These are phyloP conservation scores for Fusarium graminum DNA, from an alignment of 2,329 filamentous ascomycete species.

Conservation along the genomic window DNA sequence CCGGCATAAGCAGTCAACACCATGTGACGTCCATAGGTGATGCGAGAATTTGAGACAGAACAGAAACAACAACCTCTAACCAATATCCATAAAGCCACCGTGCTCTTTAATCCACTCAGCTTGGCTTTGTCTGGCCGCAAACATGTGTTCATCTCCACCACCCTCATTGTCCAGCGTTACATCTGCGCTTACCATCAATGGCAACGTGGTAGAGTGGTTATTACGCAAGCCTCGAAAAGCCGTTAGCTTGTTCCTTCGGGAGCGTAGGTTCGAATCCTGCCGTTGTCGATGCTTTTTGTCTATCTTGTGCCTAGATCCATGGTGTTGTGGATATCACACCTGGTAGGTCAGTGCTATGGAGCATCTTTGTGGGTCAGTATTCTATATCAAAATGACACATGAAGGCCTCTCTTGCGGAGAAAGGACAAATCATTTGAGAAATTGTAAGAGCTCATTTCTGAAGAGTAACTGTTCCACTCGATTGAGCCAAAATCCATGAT, in stretches of 20 bases:
- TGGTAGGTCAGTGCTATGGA: background rate
- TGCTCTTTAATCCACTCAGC: background rate
- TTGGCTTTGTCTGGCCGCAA: background rate
- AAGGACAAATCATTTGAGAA: background rate
- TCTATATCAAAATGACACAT: fast-evolving
- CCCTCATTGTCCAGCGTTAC: background rate
- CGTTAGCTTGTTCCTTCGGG: slow-evolving; percentile 18
- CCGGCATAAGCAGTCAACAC: too few relatives aligned
- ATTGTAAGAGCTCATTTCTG: too few relatives aligned
- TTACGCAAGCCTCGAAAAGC: slow-evolving; percentile 9
- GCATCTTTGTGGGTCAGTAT: background rate
- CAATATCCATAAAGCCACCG: too few relatives aligned
- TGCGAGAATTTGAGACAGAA: too few relatives aligned
- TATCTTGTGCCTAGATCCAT: background rate
- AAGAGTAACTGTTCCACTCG: too few relatives aligned
- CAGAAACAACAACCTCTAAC: too few relatives aligned
- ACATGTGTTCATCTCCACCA: too few relatives aligned
- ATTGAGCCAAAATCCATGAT: too few relatives aligned
- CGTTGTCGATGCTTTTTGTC: slow-evolving; percentile 2
- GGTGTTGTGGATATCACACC: background rate
- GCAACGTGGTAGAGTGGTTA: slow-evolving; percentile 30
- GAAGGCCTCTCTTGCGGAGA: background rate
- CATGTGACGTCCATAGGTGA: too few relatives aligned
- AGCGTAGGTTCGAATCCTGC: slow-evolving; percentile 29
- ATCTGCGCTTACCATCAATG: background rate